phyloP scores from a whole-genome alignment of 2,329 filamentous ascomycete species.

The Fusarium piperis region DNA sequence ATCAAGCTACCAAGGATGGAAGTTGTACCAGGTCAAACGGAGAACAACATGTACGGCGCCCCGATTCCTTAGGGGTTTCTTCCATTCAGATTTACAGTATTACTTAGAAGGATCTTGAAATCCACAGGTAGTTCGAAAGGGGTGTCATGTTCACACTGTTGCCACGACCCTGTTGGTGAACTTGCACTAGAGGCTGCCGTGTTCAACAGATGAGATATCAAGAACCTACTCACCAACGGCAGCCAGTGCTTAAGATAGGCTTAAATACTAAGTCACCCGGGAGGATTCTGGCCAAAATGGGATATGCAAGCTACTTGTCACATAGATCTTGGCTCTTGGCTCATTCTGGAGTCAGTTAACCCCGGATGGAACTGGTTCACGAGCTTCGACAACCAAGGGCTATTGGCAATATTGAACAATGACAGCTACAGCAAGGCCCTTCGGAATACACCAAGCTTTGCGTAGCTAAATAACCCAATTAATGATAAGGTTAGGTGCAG shows the following conservation, averaged over 20 bases:
- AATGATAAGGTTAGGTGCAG: background rate
- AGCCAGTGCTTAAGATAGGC: background rate
- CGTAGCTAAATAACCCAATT: background rate
- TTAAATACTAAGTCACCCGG: no score
- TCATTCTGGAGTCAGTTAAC: background rate
- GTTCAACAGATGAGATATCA: background rate
- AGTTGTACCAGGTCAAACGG: background rate
- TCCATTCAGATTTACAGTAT: background rate
- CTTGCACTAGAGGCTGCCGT: no score
- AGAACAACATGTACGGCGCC: background rate
- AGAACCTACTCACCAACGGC: background rate
- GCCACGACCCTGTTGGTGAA: background rate
- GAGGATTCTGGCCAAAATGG: background rate
- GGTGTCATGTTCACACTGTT: background rate
- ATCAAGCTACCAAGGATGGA: background rate
- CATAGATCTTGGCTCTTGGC: background rate
- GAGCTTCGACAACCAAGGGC: background rate
- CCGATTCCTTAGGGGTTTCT: no score
- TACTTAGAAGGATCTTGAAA: background rate
- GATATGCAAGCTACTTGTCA: background rate
- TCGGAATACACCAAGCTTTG: background rate
- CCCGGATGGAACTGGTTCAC: background rate
- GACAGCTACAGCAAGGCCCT: background rate
- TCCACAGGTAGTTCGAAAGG: background rate
- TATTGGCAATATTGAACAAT: background rate